These are phyloP conservation scores for Osmozyma mogii DNA, from an alignment of 805 yeast species.

Conservation along the genomic window DNA sequence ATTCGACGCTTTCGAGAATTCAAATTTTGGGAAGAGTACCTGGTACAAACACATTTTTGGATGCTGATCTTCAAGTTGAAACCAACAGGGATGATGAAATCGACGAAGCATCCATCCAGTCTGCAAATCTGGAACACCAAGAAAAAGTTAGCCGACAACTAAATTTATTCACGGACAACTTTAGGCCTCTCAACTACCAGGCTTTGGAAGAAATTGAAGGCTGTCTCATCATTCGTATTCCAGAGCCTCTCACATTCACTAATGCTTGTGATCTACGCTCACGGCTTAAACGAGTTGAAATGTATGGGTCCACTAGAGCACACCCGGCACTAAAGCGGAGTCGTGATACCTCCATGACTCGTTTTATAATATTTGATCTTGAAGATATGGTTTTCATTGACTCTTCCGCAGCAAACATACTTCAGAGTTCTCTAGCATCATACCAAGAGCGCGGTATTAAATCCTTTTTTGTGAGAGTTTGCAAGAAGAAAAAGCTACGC, in stretches of 20 bases:
- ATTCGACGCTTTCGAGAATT: conserved; percentile 74
- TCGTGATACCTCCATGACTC: conserved; percentile 30
- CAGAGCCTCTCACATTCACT: conserved; percentile 37
- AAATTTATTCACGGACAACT: conserved; percentile 26
- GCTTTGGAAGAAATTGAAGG: conserved; percentile 38
- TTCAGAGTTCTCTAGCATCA: conserved; percentile 20
- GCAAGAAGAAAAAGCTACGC: conserved; percentile 18
- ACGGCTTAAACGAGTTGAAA: conserved; percentile 32
- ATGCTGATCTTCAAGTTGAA: conserved; percentile 26
- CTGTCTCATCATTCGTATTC: conserved; percentile 34
- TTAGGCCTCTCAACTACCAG: conserved; percentile 26
- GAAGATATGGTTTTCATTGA: conserved; percentile 36
- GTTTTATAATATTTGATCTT: conserved; percentile 33
- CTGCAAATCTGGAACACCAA: conserved; percentile 1
- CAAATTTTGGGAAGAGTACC: conserved; percentile 66
- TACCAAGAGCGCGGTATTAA: conserved; percentile 25
- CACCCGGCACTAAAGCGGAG: conserved; percentile 35
- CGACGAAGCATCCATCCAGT: not conserved
- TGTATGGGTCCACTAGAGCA: conserved; percentile 36
- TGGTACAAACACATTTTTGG: conserved; percentile 32
- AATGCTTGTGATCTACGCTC: conserved; percentile 32
- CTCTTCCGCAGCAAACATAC: conserved; percentile 34
- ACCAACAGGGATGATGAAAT: not conserved
- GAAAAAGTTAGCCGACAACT: conserved; percentile 13
- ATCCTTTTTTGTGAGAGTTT: conserved; percentile 30